Base-by-base conservation (phyloP, 1,284 basidiomycete species). In the Sporisorium graminicola region DNA sequence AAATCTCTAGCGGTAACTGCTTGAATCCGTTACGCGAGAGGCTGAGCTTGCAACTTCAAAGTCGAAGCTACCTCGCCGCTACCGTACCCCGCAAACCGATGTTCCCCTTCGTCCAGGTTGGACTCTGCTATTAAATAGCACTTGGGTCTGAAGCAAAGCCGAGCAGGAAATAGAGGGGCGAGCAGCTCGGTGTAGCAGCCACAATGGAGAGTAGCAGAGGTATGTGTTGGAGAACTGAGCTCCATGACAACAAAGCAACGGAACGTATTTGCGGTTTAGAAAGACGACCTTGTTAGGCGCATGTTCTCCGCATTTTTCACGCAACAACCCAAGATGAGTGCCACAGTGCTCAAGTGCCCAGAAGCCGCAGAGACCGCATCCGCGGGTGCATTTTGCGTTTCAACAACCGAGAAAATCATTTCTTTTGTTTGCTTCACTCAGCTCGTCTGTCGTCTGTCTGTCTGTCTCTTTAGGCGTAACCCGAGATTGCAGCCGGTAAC, bases 321-420 rank as follows among this genome's bases (percentile, higher is more conserved):
- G 12, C 3, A 22, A 10, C 50, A 20, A 29, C 27, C 7, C 13
- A 3, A 14, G 3, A 7, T 40, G 4, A 2, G 1, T 2, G 26
- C 26, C 26, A 49, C 26, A 49, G 6, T 18, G 26, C 10, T 16
- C 10, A 13, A 27, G 2, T 49, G 46, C 46, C 35, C 12, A 27
- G 14, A 6, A 26, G 22, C 20, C 24, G 46, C 46, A 22, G 33
- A 40, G 35, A 40, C 35, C 51, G 51, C 51, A 40, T 53, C 37
- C 35, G 31, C 31, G n/a, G n/a, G 31, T 12, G 5, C 31, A 33
- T 33, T 35, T 52, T n/a, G 5, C n/a, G 12, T 12, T 52, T 24
- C 52, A 55, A 44, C 26, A 55, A 42, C 53, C 53, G 53, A 55
- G 53, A 29, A 55, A 55, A 55, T 42, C 56, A 49, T 37, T 40